These are phyloP conservation scores for Primulina eburnea DNA, from an alignment of 257 asterid species.

Conservation along the genomic window DNA sequence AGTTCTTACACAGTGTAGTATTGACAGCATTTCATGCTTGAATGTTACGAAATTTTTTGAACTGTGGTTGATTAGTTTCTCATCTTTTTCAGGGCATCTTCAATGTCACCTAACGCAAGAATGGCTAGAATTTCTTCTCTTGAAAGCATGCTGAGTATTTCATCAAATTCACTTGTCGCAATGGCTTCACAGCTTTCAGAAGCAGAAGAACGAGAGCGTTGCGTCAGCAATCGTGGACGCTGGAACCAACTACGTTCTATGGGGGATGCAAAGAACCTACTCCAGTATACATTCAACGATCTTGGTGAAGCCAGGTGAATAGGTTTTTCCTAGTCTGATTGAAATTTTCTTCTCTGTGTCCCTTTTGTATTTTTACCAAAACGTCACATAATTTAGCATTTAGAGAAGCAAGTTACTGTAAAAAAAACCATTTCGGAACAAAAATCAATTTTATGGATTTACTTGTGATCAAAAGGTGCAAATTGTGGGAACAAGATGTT, in stretches of 20 bases:
- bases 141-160: slow-evolving; percentile 91
- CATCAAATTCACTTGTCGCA: slow-evolving; percentile 91
- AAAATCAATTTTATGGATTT: not conserved
- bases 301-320: slow-evolving; percentile 83
- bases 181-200: slow-evolving; percentile 99
- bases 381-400: not conserved
- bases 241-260: slow-evolving; percentile 97
- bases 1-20: not conserved
- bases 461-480: slow-evolving; percentile 54
- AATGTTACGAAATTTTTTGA: not conserved
- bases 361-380: not conserved
- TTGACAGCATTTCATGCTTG: slow-evolving; percentile 13
- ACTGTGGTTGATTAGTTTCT: slow-evolving; percentile 11
- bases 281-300: slow-evolving; percentile 79
- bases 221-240: slow-evolving; percentile 74
- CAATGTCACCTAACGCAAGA: slow-evolving; percentile 91
- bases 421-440: too few relatives aligned
- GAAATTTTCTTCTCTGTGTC: not conserved
- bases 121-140: slow-evolving; percentile 91
- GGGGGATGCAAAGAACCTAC: slow-evolving; percentile 90
- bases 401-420: not conserved
- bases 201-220: slow-evolving; percentile 97
- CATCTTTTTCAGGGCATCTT: slow-evolving; percentile 63
- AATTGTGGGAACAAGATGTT: slow-evolving; percentile 78
- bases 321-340: too few relatives aligned